Conservation (phyloP, 1,139 yeast species). For the Geotrichum cucujoidarum region DNA sequence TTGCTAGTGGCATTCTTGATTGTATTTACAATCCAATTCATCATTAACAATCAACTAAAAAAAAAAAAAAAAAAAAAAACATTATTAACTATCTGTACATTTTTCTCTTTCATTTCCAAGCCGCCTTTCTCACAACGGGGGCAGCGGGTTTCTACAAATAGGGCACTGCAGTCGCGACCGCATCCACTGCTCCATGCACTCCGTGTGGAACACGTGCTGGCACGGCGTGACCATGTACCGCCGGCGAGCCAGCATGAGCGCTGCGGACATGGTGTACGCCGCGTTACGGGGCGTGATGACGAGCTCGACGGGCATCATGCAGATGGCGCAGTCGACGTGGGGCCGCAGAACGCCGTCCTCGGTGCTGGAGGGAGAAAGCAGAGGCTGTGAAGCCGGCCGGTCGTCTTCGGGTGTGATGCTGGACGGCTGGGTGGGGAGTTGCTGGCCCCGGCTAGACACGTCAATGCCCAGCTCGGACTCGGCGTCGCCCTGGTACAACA, state of each 20-base stretch:
- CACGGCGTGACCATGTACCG: slow-evolving; percentile 89
- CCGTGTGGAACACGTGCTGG: slow-evolving; percentile 80
- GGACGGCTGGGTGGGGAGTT: neutral
- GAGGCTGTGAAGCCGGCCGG: neutral
- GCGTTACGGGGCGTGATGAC: slow-evolving; percentile 45
- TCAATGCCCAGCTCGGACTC: slow-evolving; percentile 47
- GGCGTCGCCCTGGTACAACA: slow-evolving; percentile 54
- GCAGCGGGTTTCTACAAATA: slow-evolving; percentile 79
- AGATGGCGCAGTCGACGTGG: slow-evolving; percentile 71
- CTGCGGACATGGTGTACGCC: slow-evolving; percentile 32
- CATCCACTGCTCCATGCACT: slow-evolving; percentile 91
- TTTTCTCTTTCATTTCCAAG: too few species aligned
- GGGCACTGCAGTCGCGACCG: slow-evolving; percentile 89
- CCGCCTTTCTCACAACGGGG: slow-evolving; percentile 51
- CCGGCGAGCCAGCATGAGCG: slow-evolving; percentile 37
- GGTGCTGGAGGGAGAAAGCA: neutral
- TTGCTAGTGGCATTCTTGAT: too few species aligned
- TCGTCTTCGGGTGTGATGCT: slow-evolving; percentile 4
- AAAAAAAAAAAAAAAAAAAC: neutral
- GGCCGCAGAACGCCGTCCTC: slow-evolving; percentile 25
- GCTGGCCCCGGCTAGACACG: slow-evolving; percentile 8
- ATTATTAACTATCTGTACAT: neutral
- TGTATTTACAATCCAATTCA: too few species aligned
- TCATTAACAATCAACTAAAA: too few species aligned
- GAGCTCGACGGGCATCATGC: slow-evolving; percentile 71